Base-by-base conservation (phyloP, 169 alveolate genomes). In the Plasmodium berghei region DNA sequence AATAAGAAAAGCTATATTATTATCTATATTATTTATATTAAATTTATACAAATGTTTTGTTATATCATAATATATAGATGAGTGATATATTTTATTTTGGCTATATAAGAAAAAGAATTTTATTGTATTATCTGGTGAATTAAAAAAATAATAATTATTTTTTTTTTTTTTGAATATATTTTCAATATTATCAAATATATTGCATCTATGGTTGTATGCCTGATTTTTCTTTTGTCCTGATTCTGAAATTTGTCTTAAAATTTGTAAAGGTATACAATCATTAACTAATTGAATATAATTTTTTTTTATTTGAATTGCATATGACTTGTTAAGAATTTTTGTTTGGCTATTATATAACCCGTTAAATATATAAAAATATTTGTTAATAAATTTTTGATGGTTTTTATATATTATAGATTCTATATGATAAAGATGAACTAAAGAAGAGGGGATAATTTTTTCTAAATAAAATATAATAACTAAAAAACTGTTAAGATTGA, bases 71-170 rank as follows among this genome's bases (percentile, higher is more conserved):
- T 77, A 77, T 2, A 77, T 6, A 2, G 89, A 63, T 9, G 80
- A 77, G 20, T 64, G 69, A 55, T 63, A 77, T 18, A 77, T 56
- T 56, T 46, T 59, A 9, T 64, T 77, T 46, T 52, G 61, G 58
- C 89, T 77, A 55, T 77, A 77, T 0, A 69, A 63, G 0, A 28
- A 67, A 46, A 64, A 49, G 46, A 77, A 77, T 16, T 66, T 63
- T 24, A 73, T 10, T 26, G 61, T 10, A 58, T 77, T 55, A n/a
- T 63, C 59, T 14, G 52, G 75, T 4, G 70, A 63, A 52, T 63
- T 64, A 12, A 34, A 34, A 34, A 34, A 34, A 34, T 34, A 34
- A 34, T 34, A 2, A 34, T 34, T 0, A 6, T 77, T 26, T 64
- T 64, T 46, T 5, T 77, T 77, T 55, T 40, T 63, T 18, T 9